Conservation (phyloP, 768 basidiomycete genomes). For the Tricholoma sp. region DNA sequence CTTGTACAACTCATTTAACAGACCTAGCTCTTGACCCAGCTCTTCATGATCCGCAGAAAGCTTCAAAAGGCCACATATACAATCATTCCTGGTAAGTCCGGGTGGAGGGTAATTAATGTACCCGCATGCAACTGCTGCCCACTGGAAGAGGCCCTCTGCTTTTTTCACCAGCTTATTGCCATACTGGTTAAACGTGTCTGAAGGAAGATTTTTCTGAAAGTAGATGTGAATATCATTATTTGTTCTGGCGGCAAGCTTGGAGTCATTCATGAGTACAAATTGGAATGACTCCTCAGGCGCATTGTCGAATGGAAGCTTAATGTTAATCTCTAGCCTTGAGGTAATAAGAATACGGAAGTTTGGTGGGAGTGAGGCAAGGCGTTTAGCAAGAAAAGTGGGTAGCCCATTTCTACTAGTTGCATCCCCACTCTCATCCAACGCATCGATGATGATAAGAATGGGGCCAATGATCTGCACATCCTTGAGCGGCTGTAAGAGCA, state of each 20-base stretch:
- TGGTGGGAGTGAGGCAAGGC: background rate
- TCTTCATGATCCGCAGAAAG: background rate
- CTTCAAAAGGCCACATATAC: background rate
- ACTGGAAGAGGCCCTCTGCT: background rate
- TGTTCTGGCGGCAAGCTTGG: background rate
- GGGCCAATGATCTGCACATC: background rate
- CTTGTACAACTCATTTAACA: background rate
- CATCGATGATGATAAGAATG: background rate
- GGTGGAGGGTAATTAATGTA: background rate
- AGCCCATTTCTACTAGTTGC: background rate
- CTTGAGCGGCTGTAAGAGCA: background rate
- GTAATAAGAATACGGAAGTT: background rate
- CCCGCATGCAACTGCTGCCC: background rate
- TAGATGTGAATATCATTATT: background rate
- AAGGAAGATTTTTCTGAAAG: background rate
- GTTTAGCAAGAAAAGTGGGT: background rate
- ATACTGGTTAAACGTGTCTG: background rate
- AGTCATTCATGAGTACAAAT: background rate
- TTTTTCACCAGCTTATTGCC: background rate
- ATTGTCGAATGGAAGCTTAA: background rate
- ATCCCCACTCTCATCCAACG: background rate
- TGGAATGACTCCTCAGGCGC: background rate
- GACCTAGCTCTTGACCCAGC: background rate
- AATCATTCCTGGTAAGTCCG: background rate
- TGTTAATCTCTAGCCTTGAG: background rate